A percentile compares a stretch with the other conserved stretches of the same genome.
Conservation (phyloP, 2,329 filamentous ascomycete genomes). For the Ascochyta lentis region DNA sequence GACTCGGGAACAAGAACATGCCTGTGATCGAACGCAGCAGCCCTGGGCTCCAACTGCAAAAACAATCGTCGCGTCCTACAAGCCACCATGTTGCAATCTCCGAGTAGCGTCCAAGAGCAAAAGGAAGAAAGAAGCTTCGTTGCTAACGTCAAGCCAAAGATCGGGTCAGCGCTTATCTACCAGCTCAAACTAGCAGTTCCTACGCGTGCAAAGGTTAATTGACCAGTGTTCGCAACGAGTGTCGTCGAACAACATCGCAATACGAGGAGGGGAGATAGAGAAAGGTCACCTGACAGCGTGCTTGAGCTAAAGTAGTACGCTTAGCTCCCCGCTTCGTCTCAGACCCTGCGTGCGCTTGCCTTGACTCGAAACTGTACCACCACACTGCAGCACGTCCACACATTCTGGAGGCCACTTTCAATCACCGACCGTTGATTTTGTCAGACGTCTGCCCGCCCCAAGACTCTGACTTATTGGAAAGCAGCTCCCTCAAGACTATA, state of each 20-base stretch:
- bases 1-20: not conserved
- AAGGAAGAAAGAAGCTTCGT: not conserved
- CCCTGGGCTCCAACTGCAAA: not conserved
- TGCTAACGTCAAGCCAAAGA: not conserved
- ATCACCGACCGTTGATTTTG: not conserved
- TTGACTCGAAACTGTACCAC: slow-evolving; percentile 11
- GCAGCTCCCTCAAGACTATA: not conserved
- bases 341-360: slow-evolving; percentile 8
- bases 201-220: not conserved
- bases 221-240: not conserved
- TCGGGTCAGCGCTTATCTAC: not conserved
- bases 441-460: not conserved
- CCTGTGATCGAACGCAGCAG: not conserved
- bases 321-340: not conserved
- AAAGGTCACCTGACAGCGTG: slow-evolving; percentile 10
- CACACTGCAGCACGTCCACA: not conserved
- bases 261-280: too few species aligned
- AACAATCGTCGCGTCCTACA: not conserved
- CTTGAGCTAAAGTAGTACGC: not conserved
- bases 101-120: not conserved
- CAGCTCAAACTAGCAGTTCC: not conserved
- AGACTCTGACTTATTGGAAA: not conserved
- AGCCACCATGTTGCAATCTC: slow-evolving; percentile 16
- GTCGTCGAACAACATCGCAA: not conserved
- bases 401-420: not conserved